Evolutionary conservation across 2,329 filamentous ascomycete species (phyloP).

Genomic region (Colletotrichum kahawae): DNA sequence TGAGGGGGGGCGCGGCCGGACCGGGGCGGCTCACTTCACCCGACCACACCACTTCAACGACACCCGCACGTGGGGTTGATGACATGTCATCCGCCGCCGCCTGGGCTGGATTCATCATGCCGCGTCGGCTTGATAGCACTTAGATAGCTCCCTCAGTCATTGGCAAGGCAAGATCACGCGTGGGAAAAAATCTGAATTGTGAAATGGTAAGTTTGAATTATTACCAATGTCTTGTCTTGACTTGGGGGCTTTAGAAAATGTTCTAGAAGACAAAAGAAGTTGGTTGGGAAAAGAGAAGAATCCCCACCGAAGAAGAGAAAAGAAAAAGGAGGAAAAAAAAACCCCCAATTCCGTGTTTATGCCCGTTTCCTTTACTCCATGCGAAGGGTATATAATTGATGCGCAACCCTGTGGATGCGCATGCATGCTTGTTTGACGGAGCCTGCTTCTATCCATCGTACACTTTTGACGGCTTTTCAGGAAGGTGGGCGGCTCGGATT

Average conservation of each 20-base stretch:
- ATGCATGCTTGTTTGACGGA: constrained; percentile 2
- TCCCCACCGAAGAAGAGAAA: background rate
- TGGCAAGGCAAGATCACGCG: background rate
- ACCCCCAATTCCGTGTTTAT: constrained; percentile 10
- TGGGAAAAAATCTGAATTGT: background rate
- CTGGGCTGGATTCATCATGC: background rate
- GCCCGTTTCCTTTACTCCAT: constrained; percentile 20
- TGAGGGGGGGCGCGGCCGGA: background rate
- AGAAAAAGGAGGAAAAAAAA: background rate
- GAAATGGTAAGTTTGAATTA: constrained; percentile 1
- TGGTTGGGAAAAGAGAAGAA: background rate
- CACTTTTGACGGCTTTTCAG: background rate
- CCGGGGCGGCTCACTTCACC: background rate
- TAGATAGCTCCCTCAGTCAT: background rate
- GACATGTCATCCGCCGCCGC: background rate
- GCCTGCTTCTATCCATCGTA: constrained; percentile 2
- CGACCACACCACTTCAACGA: background rate
- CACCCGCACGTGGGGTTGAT: background rate
- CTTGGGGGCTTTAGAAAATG: background rate
- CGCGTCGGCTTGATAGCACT: background rate
- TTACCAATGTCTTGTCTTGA: background rate
- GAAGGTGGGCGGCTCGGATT: background rate
- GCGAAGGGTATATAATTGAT: constrained; percentile 21
- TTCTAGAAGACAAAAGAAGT: background rate
- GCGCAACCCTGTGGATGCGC: background rate